Evolutionary conservation across 371 early-diverging fungal genomes (phyloP).

Genomic region (Lichtheimia hyalospora): DNA sequence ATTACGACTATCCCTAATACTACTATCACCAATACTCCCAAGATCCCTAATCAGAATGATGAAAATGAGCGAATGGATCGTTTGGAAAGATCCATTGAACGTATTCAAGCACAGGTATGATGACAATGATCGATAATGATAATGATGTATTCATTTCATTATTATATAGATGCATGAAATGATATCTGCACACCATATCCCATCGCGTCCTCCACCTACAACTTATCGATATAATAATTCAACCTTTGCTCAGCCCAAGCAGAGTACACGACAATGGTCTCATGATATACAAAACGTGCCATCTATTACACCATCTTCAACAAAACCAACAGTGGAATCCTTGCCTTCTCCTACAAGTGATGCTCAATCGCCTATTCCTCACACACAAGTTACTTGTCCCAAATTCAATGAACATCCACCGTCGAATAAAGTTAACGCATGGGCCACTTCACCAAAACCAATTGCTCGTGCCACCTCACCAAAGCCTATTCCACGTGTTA

Average conservation of each 20-base stretch:
- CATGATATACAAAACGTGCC: too few relatives aligned
- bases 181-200: not conserved
- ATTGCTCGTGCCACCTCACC: too few relatives aligned
- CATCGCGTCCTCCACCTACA: too few relatives aligned
- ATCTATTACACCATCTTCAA: too few relatives aligned
- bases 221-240: too few relatives aligned
- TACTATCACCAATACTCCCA: not conserved
- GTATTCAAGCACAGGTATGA: constrained; percentile 12
- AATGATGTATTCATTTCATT: not conserved
- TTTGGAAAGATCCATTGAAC: constrained; percentile 9
- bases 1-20: not conserved
- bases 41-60: not conserved
- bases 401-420: not conserved
- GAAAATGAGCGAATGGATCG: constrained; percentile 3
- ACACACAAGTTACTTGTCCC: not conserved
- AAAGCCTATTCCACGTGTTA: not conserved
- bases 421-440: too few relatives aligned
- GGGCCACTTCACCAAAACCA: too few relatives aligned
- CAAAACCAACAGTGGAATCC: too few relatives aligned
- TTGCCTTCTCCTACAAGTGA: too few relatives aligned
- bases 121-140: not conserved
- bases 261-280: not conserved
- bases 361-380: not conserved
- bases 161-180: not conserved
- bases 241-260: too few relatives aligned